These are phyloP conservation scores for Malassezia psittaci DNA, from an alignment of 1,284 basidiomycete species.

Conservation along the genomic window DNA sequence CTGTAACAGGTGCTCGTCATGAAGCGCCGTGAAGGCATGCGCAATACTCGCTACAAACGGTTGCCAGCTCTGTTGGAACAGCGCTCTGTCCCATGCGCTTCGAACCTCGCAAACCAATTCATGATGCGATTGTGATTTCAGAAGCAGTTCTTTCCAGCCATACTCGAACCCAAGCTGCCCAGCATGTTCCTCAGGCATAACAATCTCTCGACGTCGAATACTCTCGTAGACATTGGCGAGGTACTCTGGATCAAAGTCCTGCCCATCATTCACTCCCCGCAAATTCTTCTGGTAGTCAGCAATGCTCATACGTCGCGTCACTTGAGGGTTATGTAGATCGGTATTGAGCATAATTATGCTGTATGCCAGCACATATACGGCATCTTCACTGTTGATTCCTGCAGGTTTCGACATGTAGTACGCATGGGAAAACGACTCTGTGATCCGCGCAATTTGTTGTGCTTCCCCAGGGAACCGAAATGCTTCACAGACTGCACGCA, in stretches of 20 bases:
- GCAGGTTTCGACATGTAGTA: slow-evolving; percentile 82
- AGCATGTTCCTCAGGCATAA: slow-evolving; percentile 95
- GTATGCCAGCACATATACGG: slow-evolving; percentile 85
- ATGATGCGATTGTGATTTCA: slow-evolving; percentile 71
- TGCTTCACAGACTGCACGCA: slow-evolving; percentile 84
- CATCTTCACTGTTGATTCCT: slow-evolving; percentile 82
- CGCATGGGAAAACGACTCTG: slow-evolving; percentile 82
- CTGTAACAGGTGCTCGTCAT: slow-evolving; percentile 93
- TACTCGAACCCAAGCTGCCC: slow-evolving; percentile 97
- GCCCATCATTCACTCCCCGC: slow-evolving; percentile 78
- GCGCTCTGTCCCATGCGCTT: slow-evolving; percentile 69
- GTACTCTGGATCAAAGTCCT: slow-evolving; percentile 74
- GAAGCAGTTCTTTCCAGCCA: slow-evolving; percentile 90
- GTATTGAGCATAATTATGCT: slow-evolving; percentile 99
- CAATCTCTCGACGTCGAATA: slow-evolving; percentile 84
- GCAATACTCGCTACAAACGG: slow-evolving; percentile 63
- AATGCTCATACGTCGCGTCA: slow-evolving; percentile 93
- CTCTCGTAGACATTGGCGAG: slow-evolving; percentile 83
- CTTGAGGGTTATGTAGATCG: slow-evolving; percentile 92
- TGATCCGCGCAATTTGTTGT: slow-evolving; percentile 86
- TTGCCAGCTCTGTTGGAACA: slow-evolving; percentile 87
- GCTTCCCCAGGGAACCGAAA: slow-evolving; percentile 92
- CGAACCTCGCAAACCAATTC: slow-evolving; percentile 70
- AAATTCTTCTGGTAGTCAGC: slow-evolving; percentile 90
- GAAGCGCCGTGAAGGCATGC: slow-evolving; percentile 72